Conservation (phyloP, 2,329 filamentous ascomycete species). For the Proliferodiscus dingleyae region DNA sequence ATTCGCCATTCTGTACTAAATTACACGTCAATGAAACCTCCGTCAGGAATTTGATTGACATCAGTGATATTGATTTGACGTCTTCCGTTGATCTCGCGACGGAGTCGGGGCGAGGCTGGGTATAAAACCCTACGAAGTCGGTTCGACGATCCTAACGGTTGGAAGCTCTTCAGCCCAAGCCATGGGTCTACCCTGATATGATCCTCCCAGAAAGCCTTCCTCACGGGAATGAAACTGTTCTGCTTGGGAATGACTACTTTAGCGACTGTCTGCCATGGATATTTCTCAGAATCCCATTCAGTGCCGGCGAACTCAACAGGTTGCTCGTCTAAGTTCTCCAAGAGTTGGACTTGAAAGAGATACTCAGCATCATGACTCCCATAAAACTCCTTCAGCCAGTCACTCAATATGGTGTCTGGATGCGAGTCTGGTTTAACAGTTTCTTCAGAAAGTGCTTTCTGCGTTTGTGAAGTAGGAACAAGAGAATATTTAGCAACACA, state of each 20-base stretch:
- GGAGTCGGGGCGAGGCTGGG: conserved; percentile 32
- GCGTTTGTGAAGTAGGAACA: conserved; percentile 37
- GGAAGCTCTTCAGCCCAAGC: conserved; percentile 37
- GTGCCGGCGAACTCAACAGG: conserved; percentile 40
- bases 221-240: conserved; percentile 36
- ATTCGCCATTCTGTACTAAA: background rate
- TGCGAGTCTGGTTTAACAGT: conserved; percentile 33
- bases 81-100: conserved; percentile 35
- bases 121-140: conserved; percentile 37
- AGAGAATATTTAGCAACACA: conserved; percentile 45
- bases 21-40: conserved; percentile 10
- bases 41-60: conserved; percentile 35
- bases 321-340: conserved; percentile 42
- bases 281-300: conserved; percentile 42
- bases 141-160: conserved; percentile 38
- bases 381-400: conserved; percentile 38
- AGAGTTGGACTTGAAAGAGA: conserved; percentile 42
- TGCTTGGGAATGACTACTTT: conserved; percentile 37
- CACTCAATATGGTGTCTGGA: conserved; percentile 34
- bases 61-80: conserved; percentile 33
- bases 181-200: conserved; percentile 40
- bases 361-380: conserved; percentile 37
- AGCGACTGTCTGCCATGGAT: conserved; percentile 43
- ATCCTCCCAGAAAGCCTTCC: conserved; percentile 41
- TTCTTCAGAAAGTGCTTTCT: conserved; percentile 37